A percentile compares a stretch with the other conserved stretches of the same genome.
Conservation (phyloP, 352 stramenopile species). For the Globisporangium lucens region DNA sequence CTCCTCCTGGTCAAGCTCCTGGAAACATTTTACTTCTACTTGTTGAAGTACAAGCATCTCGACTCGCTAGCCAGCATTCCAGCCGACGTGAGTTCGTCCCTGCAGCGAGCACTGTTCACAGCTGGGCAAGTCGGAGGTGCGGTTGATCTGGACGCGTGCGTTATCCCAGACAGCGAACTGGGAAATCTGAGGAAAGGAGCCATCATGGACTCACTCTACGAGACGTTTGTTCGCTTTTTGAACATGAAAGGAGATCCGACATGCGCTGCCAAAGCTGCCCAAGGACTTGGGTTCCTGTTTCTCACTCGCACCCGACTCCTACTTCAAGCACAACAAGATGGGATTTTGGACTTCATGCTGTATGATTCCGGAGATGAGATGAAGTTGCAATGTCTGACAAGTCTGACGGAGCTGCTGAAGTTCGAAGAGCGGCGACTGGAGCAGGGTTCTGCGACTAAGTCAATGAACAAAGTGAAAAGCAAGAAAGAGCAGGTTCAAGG, state of each 20-base stretch:
- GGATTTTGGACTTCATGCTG: slow-evolving; percentile 52
- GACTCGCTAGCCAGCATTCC: slow-evolving; percentile 35
- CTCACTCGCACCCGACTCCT: slow-evolving; percentile 61
- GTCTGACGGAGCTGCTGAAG: slow-evolving; percentile 67
- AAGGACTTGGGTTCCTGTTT: slow-evolving; percentile 83
- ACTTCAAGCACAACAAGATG: slow-evolving; percentile 70
- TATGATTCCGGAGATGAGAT: slow-evolving; percentile 34
- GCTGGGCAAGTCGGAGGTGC: slow-evolving; percentile 61
- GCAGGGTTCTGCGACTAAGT: slow-evolving; percentile 36
- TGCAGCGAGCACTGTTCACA: slow-evolving; percentile 78
- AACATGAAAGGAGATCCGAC: slow-evolving; percentile 35
- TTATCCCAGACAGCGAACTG: slow-evolving; percentile 23
- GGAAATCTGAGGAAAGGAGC: slow-evolving; percentile 41
- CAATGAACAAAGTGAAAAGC: slow-evolving; percentile 50
- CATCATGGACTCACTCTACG: slow-evolving; percentile 63
- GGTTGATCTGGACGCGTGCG: slow-evolving; percentile 60
- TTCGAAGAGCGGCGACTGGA: slow-evolving; percentile 71
- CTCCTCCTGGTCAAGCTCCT: slow-evolving; percentile 58
- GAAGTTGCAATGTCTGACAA: slow-evolving; percentile 69
- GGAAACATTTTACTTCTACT: slow-evolving; percentile 56
- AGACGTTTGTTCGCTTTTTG: slow-evolving; percentile 51
- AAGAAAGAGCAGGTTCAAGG: slow-evolving; percentile 78
- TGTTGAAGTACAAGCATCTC: slow-evolving; percentile 45
- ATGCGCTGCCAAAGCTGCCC: slow-evolving; percentile 70
- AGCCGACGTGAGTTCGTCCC: slow-evolving; percentile 32